phyloP scores from a whole-genome alignment of 2,329 filamentous ascomycete genomes.

The Trichophyton benhamiae region DNA sequence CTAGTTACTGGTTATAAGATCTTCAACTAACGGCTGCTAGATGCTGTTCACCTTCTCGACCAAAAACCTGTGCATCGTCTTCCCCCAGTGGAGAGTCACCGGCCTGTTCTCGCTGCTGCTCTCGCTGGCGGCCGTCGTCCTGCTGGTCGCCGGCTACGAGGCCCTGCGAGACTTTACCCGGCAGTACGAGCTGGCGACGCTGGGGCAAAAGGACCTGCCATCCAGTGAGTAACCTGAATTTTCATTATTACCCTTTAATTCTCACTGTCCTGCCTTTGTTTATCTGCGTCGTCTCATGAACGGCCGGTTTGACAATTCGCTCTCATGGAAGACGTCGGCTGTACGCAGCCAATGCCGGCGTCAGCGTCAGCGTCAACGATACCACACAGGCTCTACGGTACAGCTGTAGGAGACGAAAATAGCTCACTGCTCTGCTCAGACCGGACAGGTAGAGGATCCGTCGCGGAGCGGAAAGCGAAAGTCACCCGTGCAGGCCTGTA shows the following conservation, averaged over 20 bases:
- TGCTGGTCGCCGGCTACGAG: conserved; percentile 86
- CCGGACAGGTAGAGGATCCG: conserved; percentile 46
- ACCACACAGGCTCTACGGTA: neutral
- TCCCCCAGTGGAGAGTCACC: conserved; percentile 76
- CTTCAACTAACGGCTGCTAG: conserved; percentile 33
- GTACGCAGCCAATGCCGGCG: neutral
- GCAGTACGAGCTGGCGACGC: conserved; percentile 51
- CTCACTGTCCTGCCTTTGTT: neutral
- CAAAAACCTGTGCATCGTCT: conserved; percentile 88
- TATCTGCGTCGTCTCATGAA: neutral
- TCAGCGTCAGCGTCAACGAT: neutral
- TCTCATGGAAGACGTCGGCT: conserved; percentile 1
- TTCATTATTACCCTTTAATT: neutral
- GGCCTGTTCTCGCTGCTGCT: conserved; percentile 61
- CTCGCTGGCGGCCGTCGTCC: conserved; percentile 70
- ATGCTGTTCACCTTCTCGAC: conserved; percentile 99
- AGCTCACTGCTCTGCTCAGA: conserved; percentile 66
- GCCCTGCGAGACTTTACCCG: conserved; percentile 65
- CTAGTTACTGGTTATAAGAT: neutral
- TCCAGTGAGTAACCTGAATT: neutral
- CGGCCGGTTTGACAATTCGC: conserved; percentile 4
- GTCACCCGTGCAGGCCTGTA: conserved; percentile 73
- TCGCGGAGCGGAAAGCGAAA: conserved; percentile 55
- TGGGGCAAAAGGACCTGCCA: neutral
- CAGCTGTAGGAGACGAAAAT: conserved; percentile 31